Evolutionary conservation across 129 eudicot species (phyloP), one percentile per base, ranked within the genome.

Genomic region (Lonicera japonica): DNA sequence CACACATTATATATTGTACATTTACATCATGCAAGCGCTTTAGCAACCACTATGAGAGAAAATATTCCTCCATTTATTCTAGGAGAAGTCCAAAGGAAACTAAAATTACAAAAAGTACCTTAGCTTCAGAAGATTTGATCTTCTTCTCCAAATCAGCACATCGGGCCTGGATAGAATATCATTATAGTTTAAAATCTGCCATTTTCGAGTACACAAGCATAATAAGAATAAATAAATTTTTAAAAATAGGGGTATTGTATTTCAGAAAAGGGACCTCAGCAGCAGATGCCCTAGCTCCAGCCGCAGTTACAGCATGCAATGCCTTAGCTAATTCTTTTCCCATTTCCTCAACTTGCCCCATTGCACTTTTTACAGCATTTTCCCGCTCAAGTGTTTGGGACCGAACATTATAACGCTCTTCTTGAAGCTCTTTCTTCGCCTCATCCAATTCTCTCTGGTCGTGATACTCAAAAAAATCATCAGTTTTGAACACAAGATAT

Each of bases 401-500:
- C 0, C 94, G 82, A 50, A 75, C 85, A 74, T 65, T 80, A 40
- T 92, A 80, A 17, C 96, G 82, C 77, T 92, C 91, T 71, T 75
- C 86, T 67, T 87, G 95, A 14, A 92, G 95, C 64, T 92, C 95
- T 58, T 79, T 92, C 74, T 87, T 92, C 29, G 89, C 96, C 76
- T 92, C 98, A 23, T 96, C 98, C 98, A 95, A 87, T 76, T 92
- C 98, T 75, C 76, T 80, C 82, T 80, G 71, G 68, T 51, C n/a
- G 5, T 14, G 48, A 22, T 23, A 8, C 36, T 29, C 16, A 62
- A 16, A 24, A n/a, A 0, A 0, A 5, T 46, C 13, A 46, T 11
- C 19, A 62, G 19, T 13, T n/a, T 47, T 19, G 18, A 52, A n/a
- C 22, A 52, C 18, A 52, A 52, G 22, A 52, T 52, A 18, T 16